Conservation (phyloP, 495 filamentous ascomycete genomes). For the Tuber magnatum region DNA sequence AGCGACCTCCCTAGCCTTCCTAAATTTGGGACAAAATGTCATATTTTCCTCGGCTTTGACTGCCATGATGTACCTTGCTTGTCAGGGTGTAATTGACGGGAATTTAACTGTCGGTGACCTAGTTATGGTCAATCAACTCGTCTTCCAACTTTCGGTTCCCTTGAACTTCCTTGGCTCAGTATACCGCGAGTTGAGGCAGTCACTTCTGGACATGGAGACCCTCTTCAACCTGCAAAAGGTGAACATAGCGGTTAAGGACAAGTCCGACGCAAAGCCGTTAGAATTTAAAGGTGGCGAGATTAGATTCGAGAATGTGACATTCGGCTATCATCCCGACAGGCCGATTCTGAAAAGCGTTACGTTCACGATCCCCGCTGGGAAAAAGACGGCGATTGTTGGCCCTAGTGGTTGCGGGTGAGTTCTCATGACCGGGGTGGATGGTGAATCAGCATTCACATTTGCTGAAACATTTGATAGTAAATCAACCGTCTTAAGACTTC, state of each 20-base stretch:
- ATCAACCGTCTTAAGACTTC: slow-evolving; percentile 78
- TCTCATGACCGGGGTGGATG: background rate
- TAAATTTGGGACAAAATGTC: slow-evolving; percentile 97
- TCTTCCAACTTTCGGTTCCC: slow-evolving; percentile 94
- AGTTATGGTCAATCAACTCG: slow-evolving; percentile 97
- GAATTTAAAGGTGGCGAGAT: slow-evolving; percentile 77
- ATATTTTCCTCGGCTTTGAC: slow-evolving; percentile 94
- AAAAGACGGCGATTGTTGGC: slow-evolving; percentile 92
- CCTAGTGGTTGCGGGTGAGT: slow-evolving; percentile 76
- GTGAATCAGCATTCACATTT: background rate
- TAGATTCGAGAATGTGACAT: slow-evolving; percentile 86
- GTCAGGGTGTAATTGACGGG: slow-evolving; percentile 75
- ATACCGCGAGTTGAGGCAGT: slow-evolving; percentile 91
- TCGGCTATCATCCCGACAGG: slow-evolving; percentile 80
- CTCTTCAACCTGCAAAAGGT: slow-evolving; percentile 98
- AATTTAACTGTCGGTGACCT: slow-evolving; percentile 86
- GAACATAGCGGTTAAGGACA: slow-evolving; percentile 77
- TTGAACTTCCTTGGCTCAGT: slow-evolving; percentile 94
- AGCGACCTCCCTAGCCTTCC: slow-evolving; percentile 79
- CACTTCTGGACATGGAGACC: slow-evolving; percentile 94
- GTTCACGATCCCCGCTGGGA: slow-evolving; percentile 85
- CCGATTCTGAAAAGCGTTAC: slow-evolving; percentile 79
- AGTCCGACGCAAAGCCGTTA: slow-evolving; percentile 62
- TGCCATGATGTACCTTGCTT: slow-evolving; percentile 96
- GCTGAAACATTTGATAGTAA: slow-evolving; percentile 47